Evolutionary conservation across 2,329 filamentous ascomycete genomes (phyloP).

Genomic region (Albifimbria verrucaria): DNA sequence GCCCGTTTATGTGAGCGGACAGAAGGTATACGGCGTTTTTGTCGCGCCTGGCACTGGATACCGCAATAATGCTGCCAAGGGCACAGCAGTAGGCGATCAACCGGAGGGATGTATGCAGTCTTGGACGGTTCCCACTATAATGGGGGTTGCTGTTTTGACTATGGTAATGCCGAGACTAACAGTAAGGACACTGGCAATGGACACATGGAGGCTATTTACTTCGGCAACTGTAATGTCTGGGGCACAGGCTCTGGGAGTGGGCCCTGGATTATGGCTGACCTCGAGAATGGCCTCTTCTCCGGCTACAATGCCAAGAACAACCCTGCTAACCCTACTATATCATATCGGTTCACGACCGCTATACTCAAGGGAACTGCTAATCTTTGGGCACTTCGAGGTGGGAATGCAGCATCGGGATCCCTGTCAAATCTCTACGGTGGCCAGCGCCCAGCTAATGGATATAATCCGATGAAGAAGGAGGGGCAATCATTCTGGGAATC

Average conservation of each 20-base stretch:
- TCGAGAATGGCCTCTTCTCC: slow-evolving; percentile 65
- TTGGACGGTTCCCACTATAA: slow-evolving; percentile 60
- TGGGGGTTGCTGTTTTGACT: slow-evolving; percentile 53
- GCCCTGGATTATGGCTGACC: slow-evolving; percentile 67
- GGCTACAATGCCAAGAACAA: slow-evolving; percentile 45
- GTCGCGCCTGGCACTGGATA: slow-evolving; percentile 60
- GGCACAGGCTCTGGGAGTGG: slow-evolving; percentile 55
- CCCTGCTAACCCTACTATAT: slow-evolving; percentile 47
- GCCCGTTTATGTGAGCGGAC: slow-evolving; percentile 56
- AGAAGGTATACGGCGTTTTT: slow-evolving; percentile 63
- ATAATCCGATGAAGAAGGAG: slow-evolving; percentile 64
- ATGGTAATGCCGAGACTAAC: slow-evolving; percentile 54
- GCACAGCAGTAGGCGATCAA: slow-evolving; percentile 50
- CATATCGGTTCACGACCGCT: slow-evolving; percentile 54
- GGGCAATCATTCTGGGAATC: slow-evolving; percentile 64
- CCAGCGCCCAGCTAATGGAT: slow-evolving; percentile 39
- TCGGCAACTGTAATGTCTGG: slow-evolving; percentile 51
- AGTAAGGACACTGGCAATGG: slow-evolving; percentile 54
- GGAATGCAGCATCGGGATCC: slow-evolving; percentile 48
- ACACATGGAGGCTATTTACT: slow-evolving; percentile 70
- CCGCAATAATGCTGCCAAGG: slow-evolving; percentile 52
- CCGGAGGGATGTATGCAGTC: slow-evolving; percentile 60
- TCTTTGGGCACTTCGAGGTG: slow-evolving; percentile 59
- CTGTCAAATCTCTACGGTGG: slow-evolving; percentile 59
- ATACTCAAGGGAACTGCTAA: slow-evolving; percentile 54